Evolutionary conservation across 31 red algal genomes (phyloP).

Genomic region (Endocladia muricata): DNA sequence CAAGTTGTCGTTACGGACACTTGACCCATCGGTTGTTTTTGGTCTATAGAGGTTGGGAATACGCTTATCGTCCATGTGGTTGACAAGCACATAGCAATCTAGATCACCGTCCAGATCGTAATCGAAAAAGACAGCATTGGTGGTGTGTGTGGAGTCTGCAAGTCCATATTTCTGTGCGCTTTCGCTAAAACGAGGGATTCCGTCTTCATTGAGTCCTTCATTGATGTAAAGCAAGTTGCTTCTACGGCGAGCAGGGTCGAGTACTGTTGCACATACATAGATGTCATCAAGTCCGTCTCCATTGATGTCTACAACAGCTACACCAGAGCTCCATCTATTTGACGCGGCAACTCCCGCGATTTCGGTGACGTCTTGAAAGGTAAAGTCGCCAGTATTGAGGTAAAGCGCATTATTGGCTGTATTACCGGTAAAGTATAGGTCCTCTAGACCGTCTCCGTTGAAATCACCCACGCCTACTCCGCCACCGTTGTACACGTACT

Average conservation of each 20-base stretch:
- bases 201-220: background rate
- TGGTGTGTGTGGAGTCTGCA: background rate
- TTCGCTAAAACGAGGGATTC: too few relatives aligned
- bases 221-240: conserved; percentile 1
- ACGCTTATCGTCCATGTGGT: too few relatives aligned
- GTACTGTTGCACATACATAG: background rate
- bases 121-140: conserved; percentile 1
- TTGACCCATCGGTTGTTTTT: background rate
- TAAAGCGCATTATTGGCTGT: background rate
- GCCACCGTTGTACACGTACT: background rate
- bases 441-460: background rate
- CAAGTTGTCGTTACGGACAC: too few relatives aligned
- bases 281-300: background rate
- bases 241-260: background rate
- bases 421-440: conserved; percentile 4
- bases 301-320: background rate
- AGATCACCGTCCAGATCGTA: conserved; percentile 3
- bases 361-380: background rate
- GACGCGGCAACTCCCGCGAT: background rate
- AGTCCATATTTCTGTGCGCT: background rate
- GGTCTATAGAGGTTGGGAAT: background rate
- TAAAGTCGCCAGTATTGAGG: background rate
- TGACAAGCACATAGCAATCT: background rate
- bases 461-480: conserved; percentile 3
- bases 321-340: background rate